These are phyloP conservation scores for Mortierella claussenii DNA, from an alignment of 192 early-diverging fungal species.

Conservation along the genomic window DNA sequence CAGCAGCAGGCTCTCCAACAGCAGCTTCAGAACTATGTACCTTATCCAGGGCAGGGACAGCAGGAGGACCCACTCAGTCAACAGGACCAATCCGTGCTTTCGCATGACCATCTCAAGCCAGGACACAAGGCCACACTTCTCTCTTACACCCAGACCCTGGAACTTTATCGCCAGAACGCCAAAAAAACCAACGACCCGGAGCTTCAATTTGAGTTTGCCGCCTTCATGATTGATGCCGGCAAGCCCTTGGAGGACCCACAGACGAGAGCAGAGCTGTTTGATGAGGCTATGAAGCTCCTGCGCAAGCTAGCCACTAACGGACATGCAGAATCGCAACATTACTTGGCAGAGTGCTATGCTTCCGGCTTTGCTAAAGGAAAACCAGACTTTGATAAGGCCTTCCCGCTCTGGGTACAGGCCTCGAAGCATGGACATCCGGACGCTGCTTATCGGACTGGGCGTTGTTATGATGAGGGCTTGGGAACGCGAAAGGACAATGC, in stretches of 20 bases:
- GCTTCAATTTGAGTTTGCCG: slow-evolving; percentile 76
- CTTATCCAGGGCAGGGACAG: not conserved
- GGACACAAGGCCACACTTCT: slow-evolving; percentile 66
- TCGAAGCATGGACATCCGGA: slow-evolving; percentile 76
- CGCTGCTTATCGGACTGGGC: slow-evolving; percentile 71
- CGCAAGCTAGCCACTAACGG: slow-evolving; percentile 65
- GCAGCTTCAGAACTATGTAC: slow-evolving; percentile 8
- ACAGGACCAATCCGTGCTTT: slow-evolving; percentile 43
- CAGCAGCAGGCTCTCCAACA: slow-evolving; percentile 21
- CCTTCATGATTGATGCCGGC: slow-evolving; percentile 70
- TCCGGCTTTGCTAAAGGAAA: slow-evolving; percentile 72
- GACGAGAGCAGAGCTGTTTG: slow-evolving; percentile 62
- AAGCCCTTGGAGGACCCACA: slow-evolving; percentile 59
- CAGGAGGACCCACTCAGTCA: not conserved
- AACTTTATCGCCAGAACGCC: slow-evolving; percentile 72
- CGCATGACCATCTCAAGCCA: slow-evolving; percentile 68
- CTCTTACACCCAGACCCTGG: slow-evolving; percentile 64
- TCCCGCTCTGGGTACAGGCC: slow-evolving; percentile 73
- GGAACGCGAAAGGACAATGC: slow-evolving; percentile 70
- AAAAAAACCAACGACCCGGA: slow-evolving; percentile 62
- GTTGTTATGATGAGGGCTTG: slow-evolving; percentile 74
- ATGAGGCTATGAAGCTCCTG: slow-evolving; percentile 75
- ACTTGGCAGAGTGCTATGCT: slow-evolving; percentile 75
- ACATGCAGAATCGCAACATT: slow-evolving; percentile 76
- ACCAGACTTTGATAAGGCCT: slow-evolving; percentile 76